A percentile compares a stretch with the other conserved stretches of the same genome.
These are phyloP conservation scores for Candida manassasensis DNA, from an alignment of 805 yeast species.

Conservation along the genomic window DNA sequence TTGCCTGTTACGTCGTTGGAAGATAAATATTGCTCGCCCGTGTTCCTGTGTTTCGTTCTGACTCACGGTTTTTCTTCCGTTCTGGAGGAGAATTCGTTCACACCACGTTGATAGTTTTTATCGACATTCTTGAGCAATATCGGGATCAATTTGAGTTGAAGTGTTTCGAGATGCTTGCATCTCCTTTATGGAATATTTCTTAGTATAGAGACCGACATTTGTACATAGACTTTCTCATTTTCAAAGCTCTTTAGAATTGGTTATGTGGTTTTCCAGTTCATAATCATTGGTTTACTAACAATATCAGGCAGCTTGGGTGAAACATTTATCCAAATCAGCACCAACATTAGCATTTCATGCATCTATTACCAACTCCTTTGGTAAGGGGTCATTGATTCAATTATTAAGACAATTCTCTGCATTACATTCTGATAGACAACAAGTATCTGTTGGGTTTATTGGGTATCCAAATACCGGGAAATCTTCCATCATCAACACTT, in stretches of 20 bases:
- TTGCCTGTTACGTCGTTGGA: slow-evolving; percentile 98
- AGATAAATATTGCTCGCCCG: slow-evolving; percentile 64
- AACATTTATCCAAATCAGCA: slow-evolving; percentile 81
- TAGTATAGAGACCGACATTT: slow-evolving; percentile 85
- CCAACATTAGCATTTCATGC: slow-evolving; percentile 99
- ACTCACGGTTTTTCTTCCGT: slow-evolving; percentile 47
- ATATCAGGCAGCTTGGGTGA: slow-evolving; percentile 95
- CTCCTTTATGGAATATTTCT: slow-evolving; percentile 50
- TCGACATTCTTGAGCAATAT: slow-evolving; percentile 42
- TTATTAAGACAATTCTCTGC: slow-evolving; percentile 88
- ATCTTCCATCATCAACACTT: slow-evolving; percentile 89
- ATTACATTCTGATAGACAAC: slow-evolving; percentile 88
- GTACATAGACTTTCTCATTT: slow-evolving; percentile 6
- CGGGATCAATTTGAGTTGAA: slow-evolving; percentile 85
- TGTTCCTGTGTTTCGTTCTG: slow-evolving; percentile 25
- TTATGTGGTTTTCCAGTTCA: slow-evolving; percentile 16
- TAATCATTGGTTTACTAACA: slow-evolving; percentile 14
- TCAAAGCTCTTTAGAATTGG: neutral
- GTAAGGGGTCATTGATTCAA: slow-evolving; percentile 95
- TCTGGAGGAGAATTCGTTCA: slow-evolving; percentile 32
- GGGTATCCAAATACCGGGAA: slow-evolving; percentile 99
- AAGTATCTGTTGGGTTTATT: slow-evolving; percentile 93
- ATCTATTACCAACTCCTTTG: slow-evolving; percentile 93
- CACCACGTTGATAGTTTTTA: slow-evolving; percentile 35
- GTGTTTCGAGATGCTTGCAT: slow-evolving; percentile 26